Conservation (phyloP, 768 basidiomycete genomes). For the Lyophyllum atratum region DNA sequence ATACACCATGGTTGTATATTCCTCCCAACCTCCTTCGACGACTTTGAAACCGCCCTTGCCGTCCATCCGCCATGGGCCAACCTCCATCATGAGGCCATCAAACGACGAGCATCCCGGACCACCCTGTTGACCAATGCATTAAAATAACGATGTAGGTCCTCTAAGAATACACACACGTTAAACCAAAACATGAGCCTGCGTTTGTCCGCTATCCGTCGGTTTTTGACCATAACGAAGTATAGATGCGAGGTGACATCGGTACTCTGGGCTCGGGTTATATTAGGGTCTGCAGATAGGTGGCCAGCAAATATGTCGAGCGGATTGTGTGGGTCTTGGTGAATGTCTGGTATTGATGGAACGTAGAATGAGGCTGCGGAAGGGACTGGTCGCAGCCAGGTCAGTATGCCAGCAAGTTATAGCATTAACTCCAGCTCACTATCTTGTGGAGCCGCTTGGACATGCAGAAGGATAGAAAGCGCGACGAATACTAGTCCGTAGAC, state of each 20-base stretch:
- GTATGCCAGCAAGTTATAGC: conserved; percentile 1
- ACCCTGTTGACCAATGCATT: conserved; percentile 51
- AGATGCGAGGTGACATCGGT: conserved; percentile 77
- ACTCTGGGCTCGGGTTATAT: conserved; percentile 44
- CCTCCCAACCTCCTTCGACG: conserved; percentile 93
- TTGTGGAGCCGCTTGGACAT: conserved; percentile 31
- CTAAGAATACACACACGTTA: conserved; percentile 69
- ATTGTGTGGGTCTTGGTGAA: conserved; percentile 69
- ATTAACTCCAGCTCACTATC: conserved; percentile 36
- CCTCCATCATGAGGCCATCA: conserved; percentile 97
- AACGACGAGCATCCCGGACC: conserved; percentile 98
- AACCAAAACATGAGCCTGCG: conserved; percentile 96
- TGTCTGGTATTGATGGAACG: conserved; percentile 72
- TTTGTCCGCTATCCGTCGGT: conserved; percentile 84
- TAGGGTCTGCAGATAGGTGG: conserved; percentile 80
- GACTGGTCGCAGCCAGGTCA: conserved; percentile 39
- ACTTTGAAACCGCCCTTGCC: conserved; percentile 70
- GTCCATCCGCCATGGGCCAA: conserved; percentile 90
- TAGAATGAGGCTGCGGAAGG: conserved; percentile 86
- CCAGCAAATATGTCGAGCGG: conserved; percentile 85
- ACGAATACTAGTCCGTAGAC: conserved; percentile 18
- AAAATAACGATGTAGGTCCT: not conserved
- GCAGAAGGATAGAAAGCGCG: conserved; percentile 8
- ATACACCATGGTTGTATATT: conserved; percentile 92
- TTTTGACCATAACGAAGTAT: conserved; percentile 90